Base-by-base conservation (phyloP, 345 rosid genomes). In the Eucalyptus paniculata region DNA sequence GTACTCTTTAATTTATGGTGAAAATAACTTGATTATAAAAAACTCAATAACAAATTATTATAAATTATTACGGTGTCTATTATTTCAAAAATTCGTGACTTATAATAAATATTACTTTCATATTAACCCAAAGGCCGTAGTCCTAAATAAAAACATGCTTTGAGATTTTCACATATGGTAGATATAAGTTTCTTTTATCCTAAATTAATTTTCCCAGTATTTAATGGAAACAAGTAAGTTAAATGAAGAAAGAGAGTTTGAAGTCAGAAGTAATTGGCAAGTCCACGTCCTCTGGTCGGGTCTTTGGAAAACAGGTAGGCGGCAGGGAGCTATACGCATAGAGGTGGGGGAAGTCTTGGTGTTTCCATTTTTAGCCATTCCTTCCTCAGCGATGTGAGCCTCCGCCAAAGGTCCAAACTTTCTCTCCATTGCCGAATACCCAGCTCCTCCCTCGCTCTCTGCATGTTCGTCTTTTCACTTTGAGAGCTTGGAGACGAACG, bases 271-370 rank as follows among this genome's bases (percentile, higher is more conserved):
- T 40, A 40, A 77, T 19, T 6, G 47, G 47, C 2, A 0, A 21
- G 83, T 40, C 47, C 5, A 11, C 83, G 8, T 40, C 28, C 16
- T 62, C 69, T 44, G 12, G 6, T 44, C 42, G 81, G n/a, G 44
- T 69, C 9, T 44, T 19, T 37, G 28, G 13, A 12, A 23, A 40
- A 40, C 16, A 21, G 42, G 47, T 2, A 21, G 3, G 44, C 9
- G 81, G 42, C 0, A 37, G 40, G 44, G 1, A 77, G 47, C 12
- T 45, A 8, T 72, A 72, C n/a, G 1, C 42, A 19, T 37, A 34
- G 0, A 72, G 26, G 45, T 9, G 2, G 4, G n/a, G 5, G 4
- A 9, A 34, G 6, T 10, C 2, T 9, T 13, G 3, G 1, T 37
- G 47, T 26, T 40, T 77, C 28, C 82, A 34, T 18, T 72, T 19